These are phyloP conservation scores for Blyttiomyces sp. DNA, from an alignment of 371 early-diverging fungal species.

Conservation along the genomic window DNA sequence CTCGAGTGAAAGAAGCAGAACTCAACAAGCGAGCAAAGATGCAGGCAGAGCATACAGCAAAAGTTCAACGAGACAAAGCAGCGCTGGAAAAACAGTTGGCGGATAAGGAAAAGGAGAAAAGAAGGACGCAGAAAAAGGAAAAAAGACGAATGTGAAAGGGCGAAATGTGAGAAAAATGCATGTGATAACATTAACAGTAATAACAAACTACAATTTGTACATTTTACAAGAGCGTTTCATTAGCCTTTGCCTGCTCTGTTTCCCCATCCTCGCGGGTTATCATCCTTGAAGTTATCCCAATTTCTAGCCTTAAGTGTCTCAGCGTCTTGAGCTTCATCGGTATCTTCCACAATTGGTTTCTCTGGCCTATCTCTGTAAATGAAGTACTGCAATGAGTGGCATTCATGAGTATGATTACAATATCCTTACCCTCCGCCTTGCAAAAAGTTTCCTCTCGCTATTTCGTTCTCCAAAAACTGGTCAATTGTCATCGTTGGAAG, in stretches of 20 bases:
- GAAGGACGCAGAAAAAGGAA: conserved; percentile 36
- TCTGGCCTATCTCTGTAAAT: conserved; percentile 7
- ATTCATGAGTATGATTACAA: conserved; percentile 2
- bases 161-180: too few species aligned
- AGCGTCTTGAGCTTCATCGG: conserved; percentile 76
- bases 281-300: conserved; percentile 92
- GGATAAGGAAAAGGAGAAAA: conserved; percentile 44
- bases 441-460: conserved; percentile 83
- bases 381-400: not conserved
- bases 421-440: conserved; percentile 71
- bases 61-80: conserved; percentile 28
- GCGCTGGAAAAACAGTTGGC: conserved; percentile 34
- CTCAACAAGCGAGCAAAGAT: conserved; percentile 19
- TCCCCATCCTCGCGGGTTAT: conserved; percentile 89
- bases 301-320: conserved; percentile 78
- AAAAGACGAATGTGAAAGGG: conserved; percentile 40
- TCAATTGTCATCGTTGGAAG: conserved; percentile 97
- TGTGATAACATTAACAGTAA: too few species aligned
- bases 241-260: conserved; percentile 56
- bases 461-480: conserved; percentile 85
- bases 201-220: too few species aligned
- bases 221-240: too few species aligned
- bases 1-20: conserved; percentile 32
- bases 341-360: conserved; percentile 1
- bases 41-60: conserved; percentile 7